These are phyloP conservation scores for Cladophialophora psammophila DNA, from an alignment of 2,329 filamentous ascomycete species.

Conservation along the genomic window DNA sequence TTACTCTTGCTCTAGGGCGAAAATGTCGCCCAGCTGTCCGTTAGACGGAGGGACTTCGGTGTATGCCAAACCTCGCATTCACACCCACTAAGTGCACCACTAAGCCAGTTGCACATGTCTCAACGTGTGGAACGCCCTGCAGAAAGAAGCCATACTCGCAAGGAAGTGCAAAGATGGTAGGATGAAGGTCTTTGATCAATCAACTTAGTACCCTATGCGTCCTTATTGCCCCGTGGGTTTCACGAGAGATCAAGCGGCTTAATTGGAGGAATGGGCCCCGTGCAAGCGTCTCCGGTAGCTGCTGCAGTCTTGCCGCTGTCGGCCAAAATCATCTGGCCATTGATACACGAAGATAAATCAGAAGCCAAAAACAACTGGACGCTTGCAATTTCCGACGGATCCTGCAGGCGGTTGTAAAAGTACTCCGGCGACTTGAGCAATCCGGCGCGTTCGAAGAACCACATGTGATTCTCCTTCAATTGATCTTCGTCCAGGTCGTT, in stretches of 20 bases:
- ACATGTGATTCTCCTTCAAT: conserved; percentile 23
- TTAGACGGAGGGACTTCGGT: no score
- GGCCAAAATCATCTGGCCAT: conserved; percentile 26
- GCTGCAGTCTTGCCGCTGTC: conserved; percentile 30
- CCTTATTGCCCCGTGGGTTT: background rate
- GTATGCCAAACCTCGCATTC: no score
- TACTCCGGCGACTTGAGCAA: conserved; percentile 17
- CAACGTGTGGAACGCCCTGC: no score
- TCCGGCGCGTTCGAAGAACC: conserved; percentile 27
- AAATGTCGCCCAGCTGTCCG: no score
- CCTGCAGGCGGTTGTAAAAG: conserved; percentile 30
- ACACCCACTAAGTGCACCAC: no score
- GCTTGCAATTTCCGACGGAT: conserved; percentile 26
- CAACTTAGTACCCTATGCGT: no score
- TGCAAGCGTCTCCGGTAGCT: conserved; percentile 28
- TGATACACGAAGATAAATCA: conserved; percentile 18
- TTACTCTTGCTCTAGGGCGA: no score
- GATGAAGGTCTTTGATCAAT: no score
- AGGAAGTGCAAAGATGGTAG: no score
- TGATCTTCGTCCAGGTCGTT: conserved; percentile 12
- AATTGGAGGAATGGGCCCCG: conserved; percentile 22
- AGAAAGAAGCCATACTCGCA: no score
- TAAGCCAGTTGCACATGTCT: no score
- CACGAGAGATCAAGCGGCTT: conserved; percentile 11
- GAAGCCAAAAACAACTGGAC: conserved; percentile 46